A percentile compares a stretch with the other conserved stretches of the same genome.
Conservation (phyloP, 495 filamentous ascomycete genomes). For the Neurospora sp. region DNA sequence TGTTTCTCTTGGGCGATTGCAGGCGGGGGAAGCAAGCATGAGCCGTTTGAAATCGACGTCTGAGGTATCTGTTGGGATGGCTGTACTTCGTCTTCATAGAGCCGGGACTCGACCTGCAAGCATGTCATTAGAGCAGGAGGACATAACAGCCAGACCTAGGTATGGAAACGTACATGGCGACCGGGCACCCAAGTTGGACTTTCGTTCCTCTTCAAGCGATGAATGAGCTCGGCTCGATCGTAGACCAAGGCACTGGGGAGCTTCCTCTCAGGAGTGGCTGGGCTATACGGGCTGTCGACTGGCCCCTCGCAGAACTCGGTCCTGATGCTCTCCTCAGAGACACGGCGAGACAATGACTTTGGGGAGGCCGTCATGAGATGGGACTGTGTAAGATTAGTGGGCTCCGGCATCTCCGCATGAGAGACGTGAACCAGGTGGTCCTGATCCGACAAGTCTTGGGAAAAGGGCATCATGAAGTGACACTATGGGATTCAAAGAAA, state of each 20-base stretch:
- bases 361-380: slow-evolving; percentile 3
- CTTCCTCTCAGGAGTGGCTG: slow-evolving; percentile 20
- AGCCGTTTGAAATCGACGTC: slow-evolving; percentile 22
- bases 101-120: slow-evolving; percentile 30
- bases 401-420: not conserved
- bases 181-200: slow-evolving; percentile 65
- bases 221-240: slow-evolving; percentile 71
- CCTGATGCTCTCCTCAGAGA: slow-evolving; percentile 43
- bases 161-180: slow-evolving; percentile 45
- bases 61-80: slow-evolving; percentile 28
- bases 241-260: slow-evolving; percentile 21
- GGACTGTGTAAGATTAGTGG: slow-evolving; percentile 8
- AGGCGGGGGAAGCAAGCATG: slow-evolving; percentile 27
- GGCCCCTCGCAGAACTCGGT: slow-evolving; percentile 50
- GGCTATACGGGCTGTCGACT: slow-evolving; percentile 28
- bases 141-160: not conserved
- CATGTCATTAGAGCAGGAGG: not conserved
- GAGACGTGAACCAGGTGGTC: slow-evolving; percentile 3
- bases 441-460: slow-evolving; percentile 36
- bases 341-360: slow-evolving; percentile 18
- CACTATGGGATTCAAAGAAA: not conserved
- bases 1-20: slow-evolving; percentile 34
- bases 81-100: slow-evolving; percentile 17
- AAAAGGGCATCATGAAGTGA: slow-evolving; percentile 46
- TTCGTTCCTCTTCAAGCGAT: slow-evolving; percentile 71